Conservation (phyloP, 2,329 filamentous ascomycete genomes). For the Microsporum ferrugineum region DNA sequence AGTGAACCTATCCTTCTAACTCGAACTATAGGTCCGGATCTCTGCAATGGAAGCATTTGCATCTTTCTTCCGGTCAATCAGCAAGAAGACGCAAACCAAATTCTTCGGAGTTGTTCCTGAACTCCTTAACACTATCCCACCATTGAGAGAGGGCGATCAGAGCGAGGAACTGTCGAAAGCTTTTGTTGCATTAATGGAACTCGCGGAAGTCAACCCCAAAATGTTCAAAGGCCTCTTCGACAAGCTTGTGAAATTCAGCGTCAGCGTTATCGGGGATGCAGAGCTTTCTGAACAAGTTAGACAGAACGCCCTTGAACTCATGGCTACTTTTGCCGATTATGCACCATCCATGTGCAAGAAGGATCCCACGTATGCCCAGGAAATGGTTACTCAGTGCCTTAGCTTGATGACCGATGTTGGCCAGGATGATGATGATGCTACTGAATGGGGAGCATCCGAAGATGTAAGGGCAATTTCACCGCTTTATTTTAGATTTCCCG, state of each 20-base stretch:
- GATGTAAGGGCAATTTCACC: constrained; percentile 50
- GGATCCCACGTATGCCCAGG: constrained; percentile 76
- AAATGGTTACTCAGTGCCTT: constrained; percentile 97
- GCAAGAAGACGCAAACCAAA: constrained; percentile 76
- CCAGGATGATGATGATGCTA: constrained; percentile 83
- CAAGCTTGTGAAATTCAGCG: constrained; percentile 81
- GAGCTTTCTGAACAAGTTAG: constrained; percentile 80
- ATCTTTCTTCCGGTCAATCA: constrained; percentile 83
- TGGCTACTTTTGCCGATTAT: constrained; percentile 96
- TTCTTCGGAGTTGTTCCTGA: constrained; percentile 81
- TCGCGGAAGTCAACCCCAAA: constrained; percentile 86
- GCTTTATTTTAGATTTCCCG: neutral
- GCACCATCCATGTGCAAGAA: constrained; percentile 91
- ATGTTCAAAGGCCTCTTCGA: constrained; percentile 97
- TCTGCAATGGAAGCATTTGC: constrained; percentile 95
- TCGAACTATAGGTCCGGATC: constrained; percentile 61
- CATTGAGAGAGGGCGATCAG: constrained; percentile 82
- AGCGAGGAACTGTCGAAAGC: constrained; percentile 86
- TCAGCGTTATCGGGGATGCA: constrained; percentile 91
- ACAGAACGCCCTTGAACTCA: constrained; percentile 90
- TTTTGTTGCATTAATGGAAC: constrained; percentile 79
- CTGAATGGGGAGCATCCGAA: constrained; percentile 85
- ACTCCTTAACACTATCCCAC: constrained; percentile 85
- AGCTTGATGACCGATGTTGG: constrained; percentile 97
- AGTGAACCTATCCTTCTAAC: constrained; percentile 11